phyloP scores from a whole-genome alignment of 441 rosid species.

The Breynia disticha region DNA sequence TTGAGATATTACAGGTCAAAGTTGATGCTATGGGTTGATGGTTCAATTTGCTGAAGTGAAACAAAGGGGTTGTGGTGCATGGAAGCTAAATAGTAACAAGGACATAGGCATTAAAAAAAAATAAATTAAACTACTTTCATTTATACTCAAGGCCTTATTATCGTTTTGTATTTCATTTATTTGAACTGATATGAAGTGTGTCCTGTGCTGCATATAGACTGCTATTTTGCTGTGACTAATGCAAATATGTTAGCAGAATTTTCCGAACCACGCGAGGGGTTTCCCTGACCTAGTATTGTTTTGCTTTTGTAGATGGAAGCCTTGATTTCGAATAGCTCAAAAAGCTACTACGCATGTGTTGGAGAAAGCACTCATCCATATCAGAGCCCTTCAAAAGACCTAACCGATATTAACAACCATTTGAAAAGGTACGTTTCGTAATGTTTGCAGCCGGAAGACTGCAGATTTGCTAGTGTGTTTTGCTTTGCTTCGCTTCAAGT shows the following conservation, averaged over 20 bases:
- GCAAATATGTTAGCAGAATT: neutral
- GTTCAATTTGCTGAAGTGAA: too few relatives aligned
- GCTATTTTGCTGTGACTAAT: too few relatives aligned
- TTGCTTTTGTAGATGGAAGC: slow-evolving; percentile 70
- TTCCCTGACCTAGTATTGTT: neutral
- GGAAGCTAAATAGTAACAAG: too few relatives aligned
- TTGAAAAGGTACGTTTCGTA: slow-evolving; percentile 64
- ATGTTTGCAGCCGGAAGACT: neutral
- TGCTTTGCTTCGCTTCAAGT: neutral
- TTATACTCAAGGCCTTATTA: neutral
- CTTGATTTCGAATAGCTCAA: slow-evolving; percentile 68
- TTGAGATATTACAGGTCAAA: too few relatives aligned
- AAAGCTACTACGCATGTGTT: slow-evolving; percentile 91
- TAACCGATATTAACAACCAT: slow-evolving; percentile 75
- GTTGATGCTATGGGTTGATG: too few relatives aligned
- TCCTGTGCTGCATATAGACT: neutral
- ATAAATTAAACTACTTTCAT: too few relatives aligned
- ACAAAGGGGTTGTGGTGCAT: too few relatives aligned
- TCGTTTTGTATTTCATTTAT: neutral
- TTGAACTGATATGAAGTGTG: neutral
- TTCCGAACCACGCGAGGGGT: neutral
- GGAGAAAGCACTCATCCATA: slow-evolving; percentile 96
- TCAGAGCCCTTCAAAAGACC: slow-evolving; percentile 96
- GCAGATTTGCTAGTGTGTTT: neutral
- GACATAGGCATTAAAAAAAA: too few relatives aligned